Evolutionary conservation across 108 stramenopile genomes (phyloP), one percentile per base, ranked within the genome.

Genomic region (Pseudonitzschia pungens): DNA sequence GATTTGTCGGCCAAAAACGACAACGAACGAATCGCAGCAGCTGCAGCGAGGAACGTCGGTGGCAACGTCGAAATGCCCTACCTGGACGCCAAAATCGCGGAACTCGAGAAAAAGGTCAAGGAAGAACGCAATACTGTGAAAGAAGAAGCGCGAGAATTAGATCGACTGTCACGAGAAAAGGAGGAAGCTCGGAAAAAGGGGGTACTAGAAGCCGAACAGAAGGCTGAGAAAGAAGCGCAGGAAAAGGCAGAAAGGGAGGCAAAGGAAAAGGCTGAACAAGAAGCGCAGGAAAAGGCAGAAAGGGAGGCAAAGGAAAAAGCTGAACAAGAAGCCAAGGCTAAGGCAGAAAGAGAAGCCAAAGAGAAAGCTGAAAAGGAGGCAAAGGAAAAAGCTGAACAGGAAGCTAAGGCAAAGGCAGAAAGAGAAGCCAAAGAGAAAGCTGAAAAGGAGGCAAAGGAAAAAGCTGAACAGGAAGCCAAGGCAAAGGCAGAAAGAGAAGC

Each of bases 401-500:
- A 51, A 51, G 50, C 50, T 10, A 51, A 51, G 9, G 50, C 4
- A 6, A 36, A 36, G 6, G 36, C 36, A 5, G 36, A 36, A 36
- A 2, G 6, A 36, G 36, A 36, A 6, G 36, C 36, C 2, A 36
- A 36, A 6, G 36, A 2, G 36, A 36, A 36, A 6, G 36, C 36
- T 5, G 36, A n/a, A 51, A n/a, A 51, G 50, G n/a, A 36, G 6
- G 36, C 36, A 2, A 36, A 36, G 6, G 36, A 16, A 6, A 36
- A 36, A 36, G 36, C 36, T 36, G 36, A 36, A 36, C 36, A 6
- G 6, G 36, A 36, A 6, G 50, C 50, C 3, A 51, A 51, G n/a
- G 50, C 3, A 26, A 59, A 59, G 58, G 58, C 58, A 16, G 58
- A 59, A 59, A 24, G 48, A 31, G 68, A 43, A 68, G 40, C 58